A percentile compares a stretch with the other conserved stretches of the same genome.
phyloP scores from a whole-genome alignment of 2,329 filamentous ascomycete species.

The Hypoxylon sp. region DNA sequence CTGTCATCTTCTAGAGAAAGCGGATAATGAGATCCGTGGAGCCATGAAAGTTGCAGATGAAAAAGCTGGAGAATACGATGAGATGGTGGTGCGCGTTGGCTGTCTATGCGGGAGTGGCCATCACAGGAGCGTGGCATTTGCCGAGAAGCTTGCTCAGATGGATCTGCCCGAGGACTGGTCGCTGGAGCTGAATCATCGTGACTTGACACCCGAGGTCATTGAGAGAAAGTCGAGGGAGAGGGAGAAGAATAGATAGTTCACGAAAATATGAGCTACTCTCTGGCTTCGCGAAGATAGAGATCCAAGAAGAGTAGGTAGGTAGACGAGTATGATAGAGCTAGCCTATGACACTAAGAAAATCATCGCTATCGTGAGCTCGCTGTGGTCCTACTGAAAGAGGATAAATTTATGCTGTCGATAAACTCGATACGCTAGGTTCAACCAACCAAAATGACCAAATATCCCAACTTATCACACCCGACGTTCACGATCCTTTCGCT shows the following conservation, averaged over 20 bases:
- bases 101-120: slow-evolving; percentile 16
- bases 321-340: no score
- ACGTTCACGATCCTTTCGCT: not conserved
- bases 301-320: no score
- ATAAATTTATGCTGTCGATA: no score
- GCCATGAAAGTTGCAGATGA: slow-evolving; percentile 1
- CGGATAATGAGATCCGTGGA: slow-evolving; percentile 2
- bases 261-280: no score
- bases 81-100: slow-evolving; percentile 1
- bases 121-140: slow-evolving; percentile 14
- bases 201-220: slow-evolving; percentile 8
- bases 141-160: slow-evolving; percentile 13
- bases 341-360: no score
- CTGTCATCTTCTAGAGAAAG: slow-evolving; percentile 1
- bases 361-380: no score
- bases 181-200: slow-evolving; percentile 8
- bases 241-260: not conserved
- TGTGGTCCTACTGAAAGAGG: no score
- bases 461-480: no score
- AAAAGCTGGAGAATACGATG: not conserved
- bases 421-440: no score
- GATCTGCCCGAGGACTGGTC: slow-evolving; percentile 13
- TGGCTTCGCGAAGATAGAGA: no score
- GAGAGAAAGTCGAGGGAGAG: slow-evolving; percentile 5
- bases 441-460: no score